A percentile compares a stretch with the other conserved stretches of the same genome.
These are phyloP conservation scores for Capsicum chinense DNA, from an alignment of 257 asterid genomes.

Conservation along the genomic window DNA sequence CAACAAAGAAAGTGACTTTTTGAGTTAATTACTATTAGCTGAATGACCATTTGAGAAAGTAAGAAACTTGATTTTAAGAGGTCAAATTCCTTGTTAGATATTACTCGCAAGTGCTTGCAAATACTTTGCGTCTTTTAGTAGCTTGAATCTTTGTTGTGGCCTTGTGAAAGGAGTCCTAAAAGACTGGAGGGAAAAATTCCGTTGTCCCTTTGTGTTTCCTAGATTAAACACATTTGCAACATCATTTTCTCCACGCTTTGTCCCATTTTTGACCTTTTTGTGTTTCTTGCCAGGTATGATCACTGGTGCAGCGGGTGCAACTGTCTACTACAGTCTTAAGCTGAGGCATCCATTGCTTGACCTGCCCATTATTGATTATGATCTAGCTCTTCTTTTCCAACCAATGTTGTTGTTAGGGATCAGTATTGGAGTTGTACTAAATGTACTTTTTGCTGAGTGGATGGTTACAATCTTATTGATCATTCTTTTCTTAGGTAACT, in stretches of 20 bases:
- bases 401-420: constrained; percentile 69
- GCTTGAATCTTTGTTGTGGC: not conserved
- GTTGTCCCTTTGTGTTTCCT: not conserved
- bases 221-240: not conserved
- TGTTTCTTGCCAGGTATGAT: constrained; percentile 53
- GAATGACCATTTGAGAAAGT: no score
- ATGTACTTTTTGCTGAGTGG: constrained; percentile 66
- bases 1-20: no score
- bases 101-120: constrained; percentile 11
- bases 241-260: not conserved
- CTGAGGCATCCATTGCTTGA: constrained; percentile 61
- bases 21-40: no score
- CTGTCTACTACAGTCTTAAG: constrained; percentile 60
- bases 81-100: not conserved
- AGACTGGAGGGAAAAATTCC: not conserved
- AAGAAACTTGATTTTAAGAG: no score
- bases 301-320: constrained; percentile 64
- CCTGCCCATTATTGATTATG: constrained; percentile 66
- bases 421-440: constrained; percentile 63
- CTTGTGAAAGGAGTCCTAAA: not conserved
- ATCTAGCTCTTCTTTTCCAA: constrained; percentile 65
- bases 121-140: not conserved
- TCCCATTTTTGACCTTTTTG: constrained; percentile 16
- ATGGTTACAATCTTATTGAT: constrained; percentile 62
- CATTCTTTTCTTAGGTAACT: constrained; percentile 60